Percentiles rank a stretch among this genome's conserved stretches.
phyloP scores from a whole-genome alignment of 2,329 filamentous ascomycete genomes.

The Cercospora sp. region DNA sequence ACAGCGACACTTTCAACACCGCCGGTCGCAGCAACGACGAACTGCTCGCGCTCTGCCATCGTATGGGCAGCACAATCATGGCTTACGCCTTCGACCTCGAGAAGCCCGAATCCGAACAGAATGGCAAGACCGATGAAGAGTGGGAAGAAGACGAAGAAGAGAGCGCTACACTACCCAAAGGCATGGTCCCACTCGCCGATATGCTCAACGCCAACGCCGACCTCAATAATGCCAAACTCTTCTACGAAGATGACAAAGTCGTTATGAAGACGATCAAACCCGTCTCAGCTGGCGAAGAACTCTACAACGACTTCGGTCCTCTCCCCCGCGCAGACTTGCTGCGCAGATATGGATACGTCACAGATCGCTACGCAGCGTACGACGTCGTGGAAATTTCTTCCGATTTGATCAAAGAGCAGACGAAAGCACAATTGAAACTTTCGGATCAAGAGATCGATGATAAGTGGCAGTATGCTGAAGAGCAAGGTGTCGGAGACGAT shows the following conservation, averaged over 20 bases:
- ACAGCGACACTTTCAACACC: constrained; percentile 43
- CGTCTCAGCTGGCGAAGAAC: constrained; percentile 70
- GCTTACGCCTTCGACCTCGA: constrained; percentile 86
- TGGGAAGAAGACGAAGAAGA: constrained; percentile 41
- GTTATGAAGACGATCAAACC: constrained; percentile 70
- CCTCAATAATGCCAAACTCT: constrained; percentile 70
- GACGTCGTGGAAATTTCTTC: constrained; percentile 80
- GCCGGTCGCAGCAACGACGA: constrained; percentile 47
- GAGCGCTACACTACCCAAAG: constrained; percentile 56
- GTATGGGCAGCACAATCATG: constrained; percentile 88
- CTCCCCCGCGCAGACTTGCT: constrained; percentile 80
- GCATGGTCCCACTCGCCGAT: constrained; percentile 89
- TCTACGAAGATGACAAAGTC: constrained; percentile 60
- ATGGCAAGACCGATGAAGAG: constrained; percentile 55
- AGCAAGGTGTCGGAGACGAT: constrained; percentile 67
- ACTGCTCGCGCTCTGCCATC: constrained; percentile 63
- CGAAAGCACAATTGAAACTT: constrained; percentile 36
- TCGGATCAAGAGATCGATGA: constrained; percentile 23
- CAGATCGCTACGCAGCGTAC: constrained; percentile 70
- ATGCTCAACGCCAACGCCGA: constrained; percentile 86
- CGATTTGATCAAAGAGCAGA: constrained; percentile 54
- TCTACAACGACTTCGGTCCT: constrained; percentile 87
- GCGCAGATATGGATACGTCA: constrained; percentile 85
- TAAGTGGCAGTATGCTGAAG: constrained; percentile 57
- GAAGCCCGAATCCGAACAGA: constrained; percentile 46